Conservation (phyloP, 352 stramenopile genomes). For the Aphanomyces astaci region DNA sequence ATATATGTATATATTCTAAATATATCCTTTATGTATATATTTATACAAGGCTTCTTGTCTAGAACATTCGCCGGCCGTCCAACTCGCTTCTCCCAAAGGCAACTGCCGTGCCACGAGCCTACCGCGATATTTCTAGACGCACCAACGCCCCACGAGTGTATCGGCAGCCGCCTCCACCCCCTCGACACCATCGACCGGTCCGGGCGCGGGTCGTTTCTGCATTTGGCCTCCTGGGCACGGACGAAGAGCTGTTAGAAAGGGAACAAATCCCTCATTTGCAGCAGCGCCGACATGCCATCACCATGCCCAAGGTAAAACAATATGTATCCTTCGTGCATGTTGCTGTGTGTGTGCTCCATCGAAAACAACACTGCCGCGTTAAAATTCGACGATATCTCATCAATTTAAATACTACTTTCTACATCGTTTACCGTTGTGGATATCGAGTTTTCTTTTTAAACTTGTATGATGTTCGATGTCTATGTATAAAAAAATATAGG, state of each 20-base stretch:
- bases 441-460: no score
- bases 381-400: no score
- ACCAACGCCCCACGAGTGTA: slow-evolving; percentile 1
- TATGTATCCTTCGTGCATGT: no score
- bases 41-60: no score
- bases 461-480: no score
- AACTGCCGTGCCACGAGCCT: not conserved
- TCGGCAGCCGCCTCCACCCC: not conserved
- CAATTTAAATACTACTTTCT: no score
- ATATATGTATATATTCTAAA: no score
- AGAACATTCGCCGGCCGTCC: not conserved
- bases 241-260: not conserved
- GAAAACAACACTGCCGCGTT: no score
- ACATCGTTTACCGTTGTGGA: no score
- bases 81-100: not conserved
- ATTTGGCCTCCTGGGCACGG: not conserved
- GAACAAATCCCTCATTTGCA: not conserved
- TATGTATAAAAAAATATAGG: no score
- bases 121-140: not conserved
- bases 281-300: not conserved
- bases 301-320: not conserved
- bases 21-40: no score
- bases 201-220: not conserved
- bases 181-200: not conserved
- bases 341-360: no score